A percentile compares a stretch with the other conserved stretches of the same genome.
Evolutionary conservation across 2,329 filamentous ascomycete species (phyloP).

Genomic region (Aspergillus japonicus): DNA sequence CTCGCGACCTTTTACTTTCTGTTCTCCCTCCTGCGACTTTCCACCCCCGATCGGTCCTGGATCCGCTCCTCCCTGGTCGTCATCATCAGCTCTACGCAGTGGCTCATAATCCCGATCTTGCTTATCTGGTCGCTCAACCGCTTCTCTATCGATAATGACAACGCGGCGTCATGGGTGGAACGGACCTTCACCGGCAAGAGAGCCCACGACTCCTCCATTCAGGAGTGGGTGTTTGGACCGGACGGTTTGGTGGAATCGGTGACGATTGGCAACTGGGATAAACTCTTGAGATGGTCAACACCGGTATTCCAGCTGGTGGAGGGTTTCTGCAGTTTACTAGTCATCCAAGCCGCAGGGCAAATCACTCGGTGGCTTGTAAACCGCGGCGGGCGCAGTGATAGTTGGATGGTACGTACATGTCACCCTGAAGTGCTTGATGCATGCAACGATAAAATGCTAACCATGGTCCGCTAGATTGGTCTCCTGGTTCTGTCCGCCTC

Average conservation of each 20-base stretch:
- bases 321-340: constrained; percentile 92
- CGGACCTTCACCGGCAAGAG: constrained; percentile 70
- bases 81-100: constrained; percentile 74
- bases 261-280: constrained; percentile 86
- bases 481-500: constrained; percentile 85
- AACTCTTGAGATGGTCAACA: constrained; percentile 81
- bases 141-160: constrained; percentile 84
- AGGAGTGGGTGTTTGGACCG: constrained; percentile 85
- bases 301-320: constrained; percentile 93
- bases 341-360: constrained; percentile 92
- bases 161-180: constrained; percentile 71
- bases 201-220: constrained; percentile 63
- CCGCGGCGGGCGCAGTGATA: constrained; percentile 80
- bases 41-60: constrained; percentile 75
- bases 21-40: constrained; percentile 76
- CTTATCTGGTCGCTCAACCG: constrained; percentile 95
- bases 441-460: not conserved
- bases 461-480: constrained; percentile 63
- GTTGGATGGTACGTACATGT: constrained; percentile 75
- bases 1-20: constrained; percentile 88
- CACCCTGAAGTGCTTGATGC: not conserved
- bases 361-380: constrained; percentile 95
- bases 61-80: constrained; percentile 70
- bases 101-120: constrained; percentile 78
- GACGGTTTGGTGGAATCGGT: constrained; percentile 77